Evolutionary conservation across 371 early-diverging fungal species (phyloP).

Genomic region (Paraphysoderma sedebokerense): DNA sequence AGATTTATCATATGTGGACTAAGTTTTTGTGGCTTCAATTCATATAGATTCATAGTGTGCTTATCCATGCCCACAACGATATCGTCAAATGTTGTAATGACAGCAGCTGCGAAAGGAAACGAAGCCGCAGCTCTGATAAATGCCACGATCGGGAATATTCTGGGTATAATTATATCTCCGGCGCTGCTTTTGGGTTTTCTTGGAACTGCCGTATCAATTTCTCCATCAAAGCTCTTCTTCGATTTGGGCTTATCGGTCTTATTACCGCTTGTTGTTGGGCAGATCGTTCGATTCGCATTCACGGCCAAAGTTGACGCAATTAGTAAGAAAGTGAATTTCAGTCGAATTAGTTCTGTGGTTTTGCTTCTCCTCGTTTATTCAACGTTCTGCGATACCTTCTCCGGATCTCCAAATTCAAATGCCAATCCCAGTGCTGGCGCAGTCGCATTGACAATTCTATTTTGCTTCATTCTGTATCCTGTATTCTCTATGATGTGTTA

Average conservation of each 20-base stretch:
- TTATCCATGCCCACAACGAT: slow-evolving; percentile 56
- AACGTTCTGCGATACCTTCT: slow-evolving; percentile 55
- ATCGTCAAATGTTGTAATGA: slow-evolving; percentile 63
- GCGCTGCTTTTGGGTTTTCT: slow-evolving; percentile 29
- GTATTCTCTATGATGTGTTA: slow-evolving; percentile 23
- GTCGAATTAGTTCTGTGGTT: slow-evolving; percentile 34
- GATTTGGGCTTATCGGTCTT: slow-evolving; percentile 44
- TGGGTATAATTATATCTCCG: slow-evolving; percentile 58
- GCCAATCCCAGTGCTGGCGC: slow-evolving; percentile 31
- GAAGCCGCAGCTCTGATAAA: slow-evolving; percentile 48
- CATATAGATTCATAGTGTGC: slow-evolving; percentile 31
- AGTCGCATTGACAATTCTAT: slow-evolving; percentile 32
- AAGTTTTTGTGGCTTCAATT: not conserved
- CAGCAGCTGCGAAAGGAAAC: slow-evolving; percentile 48
- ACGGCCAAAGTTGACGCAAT: slow-evolving; percentile 20
- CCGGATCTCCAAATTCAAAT: not conserved
- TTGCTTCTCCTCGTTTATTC: slow-evolving; percentile 53
- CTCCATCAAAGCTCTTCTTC: slow-evolving; percentile 32
- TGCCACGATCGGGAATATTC: slow-evolving; percentile 50
- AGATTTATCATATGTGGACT: not conserved
- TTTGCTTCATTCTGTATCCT: slow-evolving; percentile 24
- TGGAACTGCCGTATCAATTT: slow-evolving; percentile 20
- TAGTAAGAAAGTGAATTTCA: slow-evolving; percentile 28
- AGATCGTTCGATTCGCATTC: slow-evolving; percentile 30
- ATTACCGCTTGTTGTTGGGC: slow-evolving; percentile 42